Percentiles rank a stretch among this genome's conserved stretches.
phyloP scores from a whole-genome alignment of 371 early-diverging fungal genomes.

The Caulochytrium protostelioides region DNA sequence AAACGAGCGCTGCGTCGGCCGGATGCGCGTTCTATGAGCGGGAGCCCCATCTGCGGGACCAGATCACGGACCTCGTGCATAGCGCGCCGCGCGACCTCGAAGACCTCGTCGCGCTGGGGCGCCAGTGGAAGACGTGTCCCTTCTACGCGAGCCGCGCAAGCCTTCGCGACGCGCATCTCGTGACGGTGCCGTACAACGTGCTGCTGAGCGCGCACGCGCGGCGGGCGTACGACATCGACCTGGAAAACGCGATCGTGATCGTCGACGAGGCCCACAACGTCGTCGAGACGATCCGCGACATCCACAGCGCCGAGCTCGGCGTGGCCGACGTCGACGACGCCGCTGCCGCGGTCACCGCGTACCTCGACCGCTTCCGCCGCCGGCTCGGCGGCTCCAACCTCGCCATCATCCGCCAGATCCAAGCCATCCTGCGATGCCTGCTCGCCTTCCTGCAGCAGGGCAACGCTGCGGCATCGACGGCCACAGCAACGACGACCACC shows the following conservation, averaged over 20 bases:
- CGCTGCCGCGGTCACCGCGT: conserved; percentile 21
- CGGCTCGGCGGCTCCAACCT: conserved; percentile 50
- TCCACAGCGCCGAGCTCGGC: conserved; percentile 10
- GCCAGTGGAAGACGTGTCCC: conserved; percentile 2
- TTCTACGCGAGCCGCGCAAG: neutral
- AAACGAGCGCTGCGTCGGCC: conserved; percentile 25
- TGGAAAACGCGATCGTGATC: conserved; percentile 52
- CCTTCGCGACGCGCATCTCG: conserved; percentile 20
- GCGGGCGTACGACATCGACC: conserved; percentile 47
- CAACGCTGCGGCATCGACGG: too few relatives aligned
- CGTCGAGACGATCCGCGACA: conserved; percentile 15
- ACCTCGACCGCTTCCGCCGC: conserved; percentile 42
- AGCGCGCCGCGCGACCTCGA: conserved; percentile 55
- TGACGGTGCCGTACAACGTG: conserved; percentile 70
- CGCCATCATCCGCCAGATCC: conserved; percentile 49
- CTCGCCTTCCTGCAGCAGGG: conserved; percentile 6
- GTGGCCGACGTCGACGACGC: conserved; percentile 9
- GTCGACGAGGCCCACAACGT: conserved; percentile 80
- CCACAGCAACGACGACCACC: neutral
- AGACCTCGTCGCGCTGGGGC: conserved; percentile 50
- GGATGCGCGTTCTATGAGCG: neutral
- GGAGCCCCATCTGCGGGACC: too few relatives aligned
- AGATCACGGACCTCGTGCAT: conserved; percentile 5
- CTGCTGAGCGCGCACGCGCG: conserved; percentile 49
- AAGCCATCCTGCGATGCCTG: conserved; percentile 17